Conservation (phyloP, 768 basidiomycete species). For the Pleurotus cornucopiae region DNA sequence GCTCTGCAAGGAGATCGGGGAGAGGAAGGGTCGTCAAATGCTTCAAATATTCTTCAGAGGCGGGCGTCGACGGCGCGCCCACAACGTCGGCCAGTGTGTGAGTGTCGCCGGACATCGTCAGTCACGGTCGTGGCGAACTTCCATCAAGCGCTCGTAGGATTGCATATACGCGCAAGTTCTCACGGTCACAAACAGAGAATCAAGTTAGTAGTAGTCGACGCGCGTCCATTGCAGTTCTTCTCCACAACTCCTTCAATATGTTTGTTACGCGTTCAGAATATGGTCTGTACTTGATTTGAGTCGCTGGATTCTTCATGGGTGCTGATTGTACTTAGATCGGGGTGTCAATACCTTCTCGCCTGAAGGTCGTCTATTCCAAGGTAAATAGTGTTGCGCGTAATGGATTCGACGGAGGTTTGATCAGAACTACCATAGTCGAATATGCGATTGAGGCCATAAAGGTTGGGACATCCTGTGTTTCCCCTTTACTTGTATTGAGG, state of each 20-base stretch:
- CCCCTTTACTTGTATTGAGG: conserved; percentile 5
- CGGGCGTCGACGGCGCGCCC: conserved; percentile 14
- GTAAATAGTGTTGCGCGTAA: conserved; percentile 34
- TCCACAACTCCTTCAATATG: conserved; percentile 42
- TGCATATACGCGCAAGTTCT: neutral
- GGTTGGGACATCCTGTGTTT: conserved; percentile 34
- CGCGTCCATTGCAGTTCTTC: conserved; percentile 14
- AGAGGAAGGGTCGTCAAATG: conserved; percentile 66
- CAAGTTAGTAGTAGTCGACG: neutral
- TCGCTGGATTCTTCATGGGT: neutral
- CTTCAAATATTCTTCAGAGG: conserved; percentile 52
- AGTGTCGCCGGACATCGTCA: neutral
- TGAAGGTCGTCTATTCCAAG: conserved; percentile 97
- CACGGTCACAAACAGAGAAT: neutral
- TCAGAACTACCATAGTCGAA: conserved; percentile 63
- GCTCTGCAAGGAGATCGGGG: conserved; percentile 66
- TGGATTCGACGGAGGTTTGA: neutral
- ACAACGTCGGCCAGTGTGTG: conserved; percentile 3
- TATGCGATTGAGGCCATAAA: conserved; percentile 99
- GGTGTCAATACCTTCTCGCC: conserved; percentile 99
- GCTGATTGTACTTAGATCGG: conserved; percentile 53
- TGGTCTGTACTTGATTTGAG: conserved; percentile 42
- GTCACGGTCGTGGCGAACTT: no score
- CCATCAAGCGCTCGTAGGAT: no score
- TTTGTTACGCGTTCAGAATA: conserved; percentile 96